phyloP scores from a whole-genome alignment of 2,329 filamentous ascomycete genomes.

The Triangularia setosa region DNA sequence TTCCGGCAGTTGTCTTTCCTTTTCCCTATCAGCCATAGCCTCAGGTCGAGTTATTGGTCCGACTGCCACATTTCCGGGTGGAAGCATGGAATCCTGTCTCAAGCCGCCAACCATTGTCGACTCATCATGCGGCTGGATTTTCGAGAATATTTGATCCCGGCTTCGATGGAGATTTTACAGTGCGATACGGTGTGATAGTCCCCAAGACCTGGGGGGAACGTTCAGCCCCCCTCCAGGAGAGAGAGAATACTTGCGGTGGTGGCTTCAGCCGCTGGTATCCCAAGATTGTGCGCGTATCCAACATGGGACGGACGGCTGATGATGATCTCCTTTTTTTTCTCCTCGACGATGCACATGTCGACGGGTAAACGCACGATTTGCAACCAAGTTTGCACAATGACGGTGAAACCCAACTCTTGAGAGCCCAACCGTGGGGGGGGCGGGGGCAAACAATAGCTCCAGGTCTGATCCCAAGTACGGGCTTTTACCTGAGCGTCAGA shows the following conservation, averaged over 20 bases:
- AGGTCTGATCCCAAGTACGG: not conserved
- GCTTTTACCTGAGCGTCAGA: not conserved
- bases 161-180: not conserved
- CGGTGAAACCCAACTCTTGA: not conserved
- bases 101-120: conserved; percentile 7
- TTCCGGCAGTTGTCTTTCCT: not conserved
- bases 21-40: conserved; percentile 1
- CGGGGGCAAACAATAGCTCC: not conserved
- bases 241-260: not conserved
- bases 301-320: not conserved
- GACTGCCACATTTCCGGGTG: conserved; percentile 15
- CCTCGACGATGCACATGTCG: not conserved
- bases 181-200: not conserved
- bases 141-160: conserved; percentile 18
- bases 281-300: not conserved
- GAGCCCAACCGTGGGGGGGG: not conserved
- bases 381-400: not conserved
- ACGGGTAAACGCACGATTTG: not conserved
- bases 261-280: not conserved
- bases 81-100: conserved; percentile 17
- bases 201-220: not conserved
- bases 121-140: conserved; percentile 12
- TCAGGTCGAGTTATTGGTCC: not conserved
- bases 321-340: not conserved
- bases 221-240: not conserved